Base-by-base conservation (phyloP, 176 grass and related monocot species). In the Ensete ventricosum region DNA sequence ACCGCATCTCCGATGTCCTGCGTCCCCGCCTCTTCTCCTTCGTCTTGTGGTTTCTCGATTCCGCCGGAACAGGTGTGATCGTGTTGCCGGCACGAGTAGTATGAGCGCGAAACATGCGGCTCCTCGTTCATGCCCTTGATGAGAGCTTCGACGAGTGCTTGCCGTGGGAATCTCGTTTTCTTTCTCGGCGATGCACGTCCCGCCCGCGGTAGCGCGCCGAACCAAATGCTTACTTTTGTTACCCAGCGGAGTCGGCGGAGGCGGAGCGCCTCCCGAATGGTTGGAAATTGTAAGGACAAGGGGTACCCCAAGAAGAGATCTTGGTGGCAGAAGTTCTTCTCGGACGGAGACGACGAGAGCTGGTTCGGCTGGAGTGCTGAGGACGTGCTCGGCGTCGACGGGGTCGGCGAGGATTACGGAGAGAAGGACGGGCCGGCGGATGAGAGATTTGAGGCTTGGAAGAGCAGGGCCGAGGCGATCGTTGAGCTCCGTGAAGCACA, bases 391-490 rank as follows among this genome's bases (percentile, higher is more conserved):
- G 82, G 83, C n/a, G 84, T 84, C 24, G 82, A 73, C 55, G 29
- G 11, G 9, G 23, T 50, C 23, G 20, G n/a, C 59, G 74, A 52
- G 49, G 57, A 76, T 26, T 57, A 52, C 17, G 54, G 23, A 17
- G 76, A 85, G 55, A 82, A 78, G 10, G 71, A 71, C 20, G 63
- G 79, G 73, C 75, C 88, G 52, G 87, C 91, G 55, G 68, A 88
- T 13, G 94, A 93, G 55, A 93, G 91, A 84, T 98, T 93, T 2
- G 82, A 93, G 65, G 52, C 84, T 14, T 98, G 94, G 94, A 98
- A 77, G 85, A 93, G 82, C 43, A 88, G 84, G 26, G 88, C 94
- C 1, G 90, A 98, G 86, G 94, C 94, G 1, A 87, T 98, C 72
- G 80, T 89, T 7, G 94, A 98, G 78, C 84, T 93, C 19, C 76